Evolutionary conservation across 345 rosid genomes (phyloP), one percentile per base, ranked within the genome.

Genomic region (Linum usitatissimum): DNA sequence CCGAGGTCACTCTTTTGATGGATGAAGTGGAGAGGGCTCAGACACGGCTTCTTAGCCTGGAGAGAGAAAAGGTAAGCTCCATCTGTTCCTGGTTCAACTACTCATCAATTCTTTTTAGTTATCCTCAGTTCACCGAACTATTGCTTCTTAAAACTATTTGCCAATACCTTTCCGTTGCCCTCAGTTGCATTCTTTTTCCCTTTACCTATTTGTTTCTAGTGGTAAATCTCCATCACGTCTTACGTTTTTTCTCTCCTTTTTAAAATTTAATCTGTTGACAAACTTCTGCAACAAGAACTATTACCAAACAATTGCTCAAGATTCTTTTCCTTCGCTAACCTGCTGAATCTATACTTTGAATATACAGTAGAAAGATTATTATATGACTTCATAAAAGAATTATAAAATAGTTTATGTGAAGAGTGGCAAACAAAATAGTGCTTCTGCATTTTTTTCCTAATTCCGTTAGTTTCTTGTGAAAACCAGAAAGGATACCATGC

Each of bases 21-120:
- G 97, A 93, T 83, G 99, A 93, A 86, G 96, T 93, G 62, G 99
- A 93, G 77, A 83, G 95, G 71, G 97, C 99, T 71, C 99, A 93
- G 77, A 86, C 95, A 21, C 88, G 96, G 12, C 92, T 93, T 72
- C 80, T 80, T 74, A 80, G 92, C 77, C 87, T 93, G 67, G 97
- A 93, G 81, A 93, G 97, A 73, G 99, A 93, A 74, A 93, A 93
- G 92, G 99, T 86, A 49, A 13, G 57, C 55, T 59, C 67, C 14
- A 45, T 45, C 15, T 45, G 7, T 40, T 6, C 18, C 18, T 7
- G 21, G 8, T 54, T 9, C 20, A 6, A 54, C 23, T 54, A n/a
- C 19, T 55, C 30, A 18, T 0, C 30, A 55, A 18, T 18, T 6
- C 30, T 13, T 55, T 28, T 28, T 28, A 55, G 28, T 28, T 28